Evolutionary conservation across 2,329 filamentous ascomycete species (phyloP).

Genomic region (Didymella keratinophila): DNA sequence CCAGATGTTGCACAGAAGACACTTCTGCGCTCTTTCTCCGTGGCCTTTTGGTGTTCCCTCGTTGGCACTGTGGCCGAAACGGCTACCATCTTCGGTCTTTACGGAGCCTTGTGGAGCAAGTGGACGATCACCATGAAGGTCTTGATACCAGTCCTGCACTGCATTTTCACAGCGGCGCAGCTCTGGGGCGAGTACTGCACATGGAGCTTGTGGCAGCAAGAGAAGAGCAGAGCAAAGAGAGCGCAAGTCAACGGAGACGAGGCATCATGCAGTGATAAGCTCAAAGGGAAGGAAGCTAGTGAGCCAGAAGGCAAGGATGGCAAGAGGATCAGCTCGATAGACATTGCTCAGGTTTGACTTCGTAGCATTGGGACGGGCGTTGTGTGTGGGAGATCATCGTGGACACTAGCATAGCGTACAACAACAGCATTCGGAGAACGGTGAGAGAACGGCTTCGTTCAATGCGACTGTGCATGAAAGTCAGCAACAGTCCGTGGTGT

Average conservation of each 20-base stretch:
- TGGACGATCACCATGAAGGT: slow-evolving; percentile 20
- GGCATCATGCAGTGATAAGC: not conserved
- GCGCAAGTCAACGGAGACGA: not conserved
- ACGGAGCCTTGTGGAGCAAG: slow-evolving; percentile 9
- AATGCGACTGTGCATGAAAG: not conserved
- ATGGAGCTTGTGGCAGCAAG: slow-evolving; percentile 16
- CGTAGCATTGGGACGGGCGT: not conserved
- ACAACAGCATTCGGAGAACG: not conserved
- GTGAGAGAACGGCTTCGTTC: not conserved
- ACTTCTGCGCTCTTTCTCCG: slow-evolving; percentile 6
- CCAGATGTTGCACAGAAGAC: slow-evolving; percentile 10
- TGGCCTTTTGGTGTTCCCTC: slow-evolving; percentile 17
- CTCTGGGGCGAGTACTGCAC: slow-evolving; percentile 22
- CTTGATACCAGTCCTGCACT: slow-evolving; percentile 16
- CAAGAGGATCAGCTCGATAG: not conserved
- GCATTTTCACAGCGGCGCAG: slow-evolving; percentile 17
- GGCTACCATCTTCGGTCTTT: slow-evolving; percentile 14
- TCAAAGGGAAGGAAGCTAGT: not conserved
- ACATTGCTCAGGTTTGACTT: not conserved
- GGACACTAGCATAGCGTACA: not conserved
- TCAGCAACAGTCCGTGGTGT: not conserved
- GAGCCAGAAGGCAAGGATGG: not conserved
- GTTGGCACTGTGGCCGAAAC: slow-evolving; percentile 18
- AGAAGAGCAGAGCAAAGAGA: slow-evolving; percentile 7
- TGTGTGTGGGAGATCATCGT: not conserved